A percentile compares a stretch with the other conserved stretches of the same genome.
phyloP scores from a whole-genome alignment of 768 basidiomycete genomes.

The Pholiota molesta region DNA sequence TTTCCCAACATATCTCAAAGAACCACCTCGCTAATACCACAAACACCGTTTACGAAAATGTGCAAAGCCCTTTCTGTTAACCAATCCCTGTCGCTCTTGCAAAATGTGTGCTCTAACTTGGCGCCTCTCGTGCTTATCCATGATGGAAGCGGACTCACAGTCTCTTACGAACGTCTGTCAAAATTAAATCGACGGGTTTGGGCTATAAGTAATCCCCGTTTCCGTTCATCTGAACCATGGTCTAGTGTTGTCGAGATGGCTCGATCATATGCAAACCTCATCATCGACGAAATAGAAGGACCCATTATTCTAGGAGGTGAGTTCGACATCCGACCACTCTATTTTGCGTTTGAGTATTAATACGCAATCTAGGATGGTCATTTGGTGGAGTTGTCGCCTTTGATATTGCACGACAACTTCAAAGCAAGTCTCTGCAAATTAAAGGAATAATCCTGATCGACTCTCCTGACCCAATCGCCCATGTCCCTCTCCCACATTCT shows the following conservation, averaged over 20 bases:
- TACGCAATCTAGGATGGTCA: slow-evolving; percentile 62
- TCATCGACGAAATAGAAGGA: slow-evolving; percentile 36
- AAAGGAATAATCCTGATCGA: slow-evolving; percentile 70
- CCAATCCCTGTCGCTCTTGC: slow-evolving; percentile 30
- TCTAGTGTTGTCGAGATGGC: slow-evolving; percentile 55
- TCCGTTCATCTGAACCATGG: slow-evolving; percentile 51
- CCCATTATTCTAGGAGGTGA: slow-evolving; percentile 62
- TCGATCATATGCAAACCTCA: slow-evolving; percentile 45
- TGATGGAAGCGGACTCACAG: slow-evolving; percentile 69
- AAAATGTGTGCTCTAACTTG: slow-evolving; percentile 26
- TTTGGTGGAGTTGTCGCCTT: slow-evolving; percentile 75
- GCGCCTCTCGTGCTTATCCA: slow-evolving; percentile 67
- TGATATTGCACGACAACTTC: slow-evolving; percentile 59
- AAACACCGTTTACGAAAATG: background rate
- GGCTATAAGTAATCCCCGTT: slow-evolving; percentile 61
- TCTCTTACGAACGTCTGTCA: slow-evolving; percentile 50
- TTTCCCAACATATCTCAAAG: slow-evolving; percentile 5
- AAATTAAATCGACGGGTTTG: slow-evolving; percentile 56
- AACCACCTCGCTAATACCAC: background rate
- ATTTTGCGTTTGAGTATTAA: background rate
- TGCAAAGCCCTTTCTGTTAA: slow-evolving; percentile 2
- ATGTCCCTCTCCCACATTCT: slow-evolving; percentile 51
- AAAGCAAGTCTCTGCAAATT: slow-evolving; percentile 38
- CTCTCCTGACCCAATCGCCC: slow-evolving; percentile 58
- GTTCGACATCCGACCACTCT: slow-evolving; percentile 13